A percentile compares a stretch with the other conserved stretches of the same genome.
These are phyloP conservation scores for Leccinum incarnatum DNA, from an alignment of 768 basidiomycete genomes.

Conservation along the genomic window DNA sequence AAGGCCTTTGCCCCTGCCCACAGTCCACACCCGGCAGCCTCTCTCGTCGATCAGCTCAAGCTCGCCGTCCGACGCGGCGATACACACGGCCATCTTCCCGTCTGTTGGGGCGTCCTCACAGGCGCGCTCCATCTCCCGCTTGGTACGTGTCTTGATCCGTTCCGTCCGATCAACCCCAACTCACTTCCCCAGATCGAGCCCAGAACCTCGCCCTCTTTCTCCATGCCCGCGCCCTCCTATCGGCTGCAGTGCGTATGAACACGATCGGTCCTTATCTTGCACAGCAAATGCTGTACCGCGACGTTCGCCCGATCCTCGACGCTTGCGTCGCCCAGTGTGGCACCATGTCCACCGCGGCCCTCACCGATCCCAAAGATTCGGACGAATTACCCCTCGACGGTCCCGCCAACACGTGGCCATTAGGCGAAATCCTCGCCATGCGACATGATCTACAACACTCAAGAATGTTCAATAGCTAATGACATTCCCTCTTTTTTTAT, in stretches of 20 bases:
- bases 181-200: slow-evolving; percentile 57
- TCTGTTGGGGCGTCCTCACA: slow-evolving; percentile 88
- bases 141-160: slow-evolving; percentile 43
- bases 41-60: slow-evolving; percentile 69
- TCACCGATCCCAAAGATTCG: slow-evolving; percentile 17
- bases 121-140: slow-evolving; percentile 70
- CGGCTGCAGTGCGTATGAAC: slow-evolving; percentile 90
- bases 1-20: slow-evolving; percentile 59
- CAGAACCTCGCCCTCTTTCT: slow-evolving; percentile 91
- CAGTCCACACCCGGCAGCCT: slow-evolving; percentile 11
- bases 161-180: background rate
- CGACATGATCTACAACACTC: slow-evolving; percentile 96
- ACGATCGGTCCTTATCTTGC: slow-evolving; percentile 89
- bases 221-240: slow-evolving; percentile 84
- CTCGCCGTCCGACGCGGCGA: slow-evolving; percentile 59
- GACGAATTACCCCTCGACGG: slow-evolving; percentile 39
- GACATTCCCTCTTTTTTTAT: background rate
- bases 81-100: slow-evolving; percentile 77
- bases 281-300: slow-evolving; percentile 81
- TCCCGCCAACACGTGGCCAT: slow-evolving; percentile 91
- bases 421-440: slow-evolving; percentile 87
- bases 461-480: slow-evolving; percentile 88
- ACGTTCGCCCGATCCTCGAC: slow-evolving; percentile 64
- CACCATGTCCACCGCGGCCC: slow-evolving; percentile 47
- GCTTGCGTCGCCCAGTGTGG: slow-evolving; percentile 45